Evolutionary conservation across 768 basidiomycete genomes (phyloP), one percentile per base, ranked within the genome.

Genomic region (Trametes cingulata): DNA sequence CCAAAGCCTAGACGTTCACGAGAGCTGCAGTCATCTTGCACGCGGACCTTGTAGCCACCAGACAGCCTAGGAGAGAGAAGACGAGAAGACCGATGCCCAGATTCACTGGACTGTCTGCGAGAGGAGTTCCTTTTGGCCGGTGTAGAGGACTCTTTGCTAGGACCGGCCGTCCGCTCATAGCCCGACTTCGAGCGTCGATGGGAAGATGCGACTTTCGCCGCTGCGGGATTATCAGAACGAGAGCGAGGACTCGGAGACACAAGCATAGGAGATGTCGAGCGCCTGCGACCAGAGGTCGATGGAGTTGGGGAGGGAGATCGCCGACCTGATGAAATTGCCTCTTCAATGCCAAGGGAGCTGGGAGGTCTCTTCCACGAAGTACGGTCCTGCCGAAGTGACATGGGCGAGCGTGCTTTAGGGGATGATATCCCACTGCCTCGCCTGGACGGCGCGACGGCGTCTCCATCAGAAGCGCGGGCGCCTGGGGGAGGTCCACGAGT

Each of bases 1-100:
- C 72, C 72, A 54, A 73, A 72, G 2, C 54, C 67, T 20, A 69
- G 60, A 39, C 71, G 63, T 41, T 72, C 69, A 10, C 65, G 65
- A 35, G 54, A 59, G 17, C 56, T 57, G n/a, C 56, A 45, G 29
- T 63, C 55, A 19, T 45, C 54, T 49, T 15, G 48, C 39, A 20
- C 17, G 19, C 47, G 40, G 6, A 9, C 15, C n/a, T 15, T 24
- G 25, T n/a, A 35, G 22, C 14, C 45, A 15, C 27, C 51, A 56
- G 24, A 36, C 20, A 14, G 62, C 17, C 25, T 37, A 42, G 45
- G 45, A 24, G 33, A 22, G 14, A 46, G 14, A n/a, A 29, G 45
- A 37, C 33, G 49, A 52, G 54, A 48, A 22, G 56, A 54, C 5
- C 52, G 56, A 25, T 37, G 36, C 2, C 51, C 27, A 33, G 50